A percentile compares a stretch with the other conserved stretches of the same genome.
Conservation (phyloP, 495 filamentous ascomycete genomes). For the Podospora bellae-mahoneyi region DNA sequence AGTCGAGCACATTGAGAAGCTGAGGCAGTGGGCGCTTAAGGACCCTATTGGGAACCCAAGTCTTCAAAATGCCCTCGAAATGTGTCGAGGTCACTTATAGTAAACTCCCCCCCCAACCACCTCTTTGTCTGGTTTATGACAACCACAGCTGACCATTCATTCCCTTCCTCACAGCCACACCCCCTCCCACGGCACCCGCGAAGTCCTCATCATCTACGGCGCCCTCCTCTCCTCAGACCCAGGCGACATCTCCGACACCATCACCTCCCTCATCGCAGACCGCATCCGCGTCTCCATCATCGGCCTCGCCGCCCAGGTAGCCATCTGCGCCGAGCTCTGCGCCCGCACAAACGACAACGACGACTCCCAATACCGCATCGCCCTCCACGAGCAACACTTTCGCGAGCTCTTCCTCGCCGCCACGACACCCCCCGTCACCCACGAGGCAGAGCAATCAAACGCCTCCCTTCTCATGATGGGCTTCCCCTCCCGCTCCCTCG, state of each 20-base stretch:
- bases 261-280: conserved; percentile 68
- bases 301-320: conserved; percentile 84
- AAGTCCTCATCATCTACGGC: conserved; percentile 88
- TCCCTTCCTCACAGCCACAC: conserved; percentile 58
- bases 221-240: conserved; percentile 87
- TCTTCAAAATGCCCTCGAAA: conserved; percentile 92
- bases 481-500: conserved; percentile 89
- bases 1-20: conserved; percentile 74
- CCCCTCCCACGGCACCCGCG: conserved; percentile 86
- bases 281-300: conserved; percentile 83
- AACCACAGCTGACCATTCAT: conserved; percentile 10
- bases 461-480: conserved; percentile 94
- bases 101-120: conserved; percentile 41
- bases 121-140: not conserved
- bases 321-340: conserved; percentile 89
- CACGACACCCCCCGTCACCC: conserved; percentile 83
- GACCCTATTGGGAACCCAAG: conserved; percentile 87
- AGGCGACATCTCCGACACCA: conserved; percentile 91
- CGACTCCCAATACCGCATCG: conserved; percentile 72
- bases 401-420: conserved; percentile 81
- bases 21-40: conserved; percentile 62
- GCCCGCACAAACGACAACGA: conserved; percentile 77
- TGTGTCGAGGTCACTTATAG: conserved; percentile 86
- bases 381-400: conserved; percentile 84
- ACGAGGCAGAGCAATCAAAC: conserved; percentile 56